Evolutionary conservation across 306 rosid species (phyloP), one percentile per base, ranked within the genome.

Genomic region (Gillenia trifoliata): DNA sequence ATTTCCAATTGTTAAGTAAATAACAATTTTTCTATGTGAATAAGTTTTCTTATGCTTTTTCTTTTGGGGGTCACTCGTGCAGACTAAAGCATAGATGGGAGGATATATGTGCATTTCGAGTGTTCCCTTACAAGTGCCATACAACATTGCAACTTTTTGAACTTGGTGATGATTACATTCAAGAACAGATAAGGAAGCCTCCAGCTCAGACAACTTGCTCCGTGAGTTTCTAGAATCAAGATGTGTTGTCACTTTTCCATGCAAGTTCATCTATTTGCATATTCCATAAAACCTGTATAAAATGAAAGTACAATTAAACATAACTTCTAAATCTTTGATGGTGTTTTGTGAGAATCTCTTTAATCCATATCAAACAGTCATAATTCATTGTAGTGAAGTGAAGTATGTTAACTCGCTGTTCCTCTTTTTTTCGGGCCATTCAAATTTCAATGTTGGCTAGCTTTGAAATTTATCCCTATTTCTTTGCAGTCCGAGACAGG

Each of bases 101-200:
- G 76, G 97, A 91, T 74, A 78, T 94, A 78, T 85, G 96, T 85
- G 85, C 92, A 72, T 94, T 94, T 75, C 90, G 85, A 72, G 86
- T 87, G 72, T 94, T 91, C 81, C 98, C 98, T 69, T 69, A 54
- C 89, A 94, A 91, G 91, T 78, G 90, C 73, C 97, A 91, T 82
- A 94, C 97, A 22, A 88, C 97, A 64, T 86, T 94, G 77, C 96
- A 91, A 82, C 84, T 94, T 22, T 88, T 88, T 67, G 98, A 92
- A 78, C 93, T 94, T 65, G 87, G 73, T 45, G 99, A 94, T 87
- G 99, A 91, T 78, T 92, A 90, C 79, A 87, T 94, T 85, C 97
- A 92, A 78, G 78, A 83, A 74, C 91, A 88, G 81, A 92, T 92
- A 75, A 86, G 78, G 68, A 88, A 92, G 80, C 89, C 97, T 83